Evolutionary conservation across 129 eudicot species (phyloP).

Genomic region (Pittosporum tobira): DNA sequence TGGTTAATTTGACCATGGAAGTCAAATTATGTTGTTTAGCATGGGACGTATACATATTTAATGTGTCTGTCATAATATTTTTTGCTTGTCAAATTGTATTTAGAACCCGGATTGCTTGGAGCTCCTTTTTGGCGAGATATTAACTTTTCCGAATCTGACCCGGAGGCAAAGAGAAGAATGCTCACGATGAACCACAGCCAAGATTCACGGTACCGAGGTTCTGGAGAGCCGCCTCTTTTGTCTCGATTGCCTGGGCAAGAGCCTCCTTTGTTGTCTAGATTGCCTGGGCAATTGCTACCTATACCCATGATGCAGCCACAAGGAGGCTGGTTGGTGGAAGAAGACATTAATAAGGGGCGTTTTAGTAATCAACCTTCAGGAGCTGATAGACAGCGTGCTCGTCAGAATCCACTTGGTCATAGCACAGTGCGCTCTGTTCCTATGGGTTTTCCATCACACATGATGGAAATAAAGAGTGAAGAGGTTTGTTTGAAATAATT

Average conservation of each 20-base stretch:
- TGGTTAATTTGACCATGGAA: too few relatives aligned
- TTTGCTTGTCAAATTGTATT: slow-evolving; percentile 7
- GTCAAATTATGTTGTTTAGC: too few relatives aligned
- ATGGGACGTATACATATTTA: too few relatives aligned
- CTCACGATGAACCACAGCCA: slow-evolving; percentile 18
- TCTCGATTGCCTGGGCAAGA: slow-evolving; percentile 38
- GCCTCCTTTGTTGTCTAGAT: too few relatives aligned
- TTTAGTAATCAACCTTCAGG: slow-evolving; percentile 24
- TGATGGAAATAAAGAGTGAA: slow-evolving; percentile 37
- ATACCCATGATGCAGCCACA: slow-evolving; percentile 24
- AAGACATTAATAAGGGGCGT: slow-evolving; percentile 21
- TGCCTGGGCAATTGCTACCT: too few relatives aligned
- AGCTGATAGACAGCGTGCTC: slow-evolving; percentile 37
- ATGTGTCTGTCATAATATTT: neutral
- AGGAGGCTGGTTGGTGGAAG: slow-evolving; percentile 42
- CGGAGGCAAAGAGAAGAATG: too few relatives aligned
- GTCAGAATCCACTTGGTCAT: slow-evolving; percentile 27
- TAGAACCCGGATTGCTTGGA: slow-evolving; percentile 83
- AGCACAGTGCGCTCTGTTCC: too few relatives aligned
- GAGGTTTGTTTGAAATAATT: slow-evolving; percentile 34
- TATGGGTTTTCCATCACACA: too few relatives aligned
- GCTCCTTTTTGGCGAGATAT: slow-evolving; percentile 50
- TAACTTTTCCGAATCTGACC: too few relatives aligned
- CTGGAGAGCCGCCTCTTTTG: slow-evolving; percentile 41
- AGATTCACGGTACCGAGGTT: slow-evolving; percentile 24